These are phyloP conservation scores for Aspergillus novoparasiticus DNA, from an alignment of 2,329 filamentous ascomycete genomes.

Conservation along the genomic window DNA sequence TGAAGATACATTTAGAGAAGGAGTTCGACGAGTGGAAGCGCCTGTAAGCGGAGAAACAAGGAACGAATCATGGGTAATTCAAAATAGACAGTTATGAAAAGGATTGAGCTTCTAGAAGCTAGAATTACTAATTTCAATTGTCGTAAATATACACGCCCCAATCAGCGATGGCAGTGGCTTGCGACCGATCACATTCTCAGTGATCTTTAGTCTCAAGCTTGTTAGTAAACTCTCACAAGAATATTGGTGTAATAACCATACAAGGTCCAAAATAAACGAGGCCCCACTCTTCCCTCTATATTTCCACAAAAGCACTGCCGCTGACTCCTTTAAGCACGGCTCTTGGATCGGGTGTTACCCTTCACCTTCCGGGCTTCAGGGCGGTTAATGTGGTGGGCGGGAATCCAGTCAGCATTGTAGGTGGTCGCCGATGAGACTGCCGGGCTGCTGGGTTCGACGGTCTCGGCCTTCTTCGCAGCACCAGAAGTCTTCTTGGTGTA, in stretches of 20 bases:
- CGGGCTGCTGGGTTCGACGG: constrained; percentile 69
- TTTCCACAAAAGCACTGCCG: constrained; percentile 6
- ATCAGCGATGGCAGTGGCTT: constrained; percentile 19
- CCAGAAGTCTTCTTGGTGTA: constrained; percentile 58
- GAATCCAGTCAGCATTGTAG: constrained; percentile 94
- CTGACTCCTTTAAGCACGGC: constrained; percentile 31
- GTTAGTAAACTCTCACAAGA: constrained; percentile 13
- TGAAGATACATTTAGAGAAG: constrained; percentile 74
- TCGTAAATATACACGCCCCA: constrained; percentile 28
- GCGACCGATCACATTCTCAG: constrained; percentile 26
- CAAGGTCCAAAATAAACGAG: constrained; percentile 9
- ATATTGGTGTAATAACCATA: constrained; percentile 13
- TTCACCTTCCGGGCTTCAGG: constrained; percentile 69
- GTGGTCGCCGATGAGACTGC: constrained; percentile 70
- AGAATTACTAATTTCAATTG: constrained; percentile 18
- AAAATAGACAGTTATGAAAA: background rate
- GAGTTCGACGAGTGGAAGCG: constrained; percentile 78
- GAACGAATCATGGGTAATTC: too few relatives aligned
- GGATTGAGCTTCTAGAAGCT: constrained; percentile 13
- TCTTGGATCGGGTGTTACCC: constrained; percentile 46
- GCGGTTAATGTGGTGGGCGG: constrained; percentile 82
- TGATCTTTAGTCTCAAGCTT: constrained; percentile 16
- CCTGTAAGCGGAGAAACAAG: constrained; percentile 46
- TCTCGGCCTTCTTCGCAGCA: constrained; percentile 69
- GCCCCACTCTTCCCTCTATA: constrained; percentile 12